Evolutionary conservation across 305 asterid species (phyloP).

Genomic region (Fraxinus xanthoxyloides): DNA sequence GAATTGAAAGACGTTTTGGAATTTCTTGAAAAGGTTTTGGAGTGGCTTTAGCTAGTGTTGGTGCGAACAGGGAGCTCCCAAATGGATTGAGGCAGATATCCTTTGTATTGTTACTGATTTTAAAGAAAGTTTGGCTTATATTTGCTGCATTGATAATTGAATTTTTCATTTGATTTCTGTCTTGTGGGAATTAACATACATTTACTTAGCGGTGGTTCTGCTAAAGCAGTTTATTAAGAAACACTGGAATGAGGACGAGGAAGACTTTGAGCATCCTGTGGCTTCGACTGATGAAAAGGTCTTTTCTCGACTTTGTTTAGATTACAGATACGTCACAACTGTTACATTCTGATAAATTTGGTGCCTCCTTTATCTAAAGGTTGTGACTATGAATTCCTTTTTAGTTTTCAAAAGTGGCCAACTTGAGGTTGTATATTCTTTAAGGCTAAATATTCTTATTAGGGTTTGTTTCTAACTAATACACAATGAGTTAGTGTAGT

Average conservation of each 20-base stretch:
- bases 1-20: constrained; percentile 9
- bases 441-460: neutral
- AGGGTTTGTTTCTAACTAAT: constrained; percentile 6
- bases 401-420: neutral
- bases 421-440: neutral
- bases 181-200: constrained; percentile 54
- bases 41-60: constrained; percentile 69
- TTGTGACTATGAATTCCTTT: constrained; percentile 6
- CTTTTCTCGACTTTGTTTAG: constrained; percentile 5
- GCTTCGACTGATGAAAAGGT: constrained; percentile 83
- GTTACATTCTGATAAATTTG: neutral
- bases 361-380: constrained; percentile 13
- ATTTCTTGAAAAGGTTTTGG: constrained; percentile 65
- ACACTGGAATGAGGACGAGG: constrained; percentile 87
- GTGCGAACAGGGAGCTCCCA: constrained; percentile 65
- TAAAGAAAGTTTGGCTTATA: neutral
- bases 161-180: constrained; percentile 3
- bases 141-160: constrained; percentile 6
- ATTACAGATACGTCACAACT: constrained; percentile 4
- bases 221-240: constrained; percentile 85
- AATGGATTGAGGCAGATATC: constrained; percentile 93
- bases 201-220: constrained; percentile 90
- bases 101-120: constrained; percentile 36
- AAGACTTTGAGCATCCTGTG: constrained; percentile 83
- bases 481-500: neutral